Conservation (phyloP, 2,329 filamentous ascomycete species). For the Colletotrichum nymphaeae region DNA sequence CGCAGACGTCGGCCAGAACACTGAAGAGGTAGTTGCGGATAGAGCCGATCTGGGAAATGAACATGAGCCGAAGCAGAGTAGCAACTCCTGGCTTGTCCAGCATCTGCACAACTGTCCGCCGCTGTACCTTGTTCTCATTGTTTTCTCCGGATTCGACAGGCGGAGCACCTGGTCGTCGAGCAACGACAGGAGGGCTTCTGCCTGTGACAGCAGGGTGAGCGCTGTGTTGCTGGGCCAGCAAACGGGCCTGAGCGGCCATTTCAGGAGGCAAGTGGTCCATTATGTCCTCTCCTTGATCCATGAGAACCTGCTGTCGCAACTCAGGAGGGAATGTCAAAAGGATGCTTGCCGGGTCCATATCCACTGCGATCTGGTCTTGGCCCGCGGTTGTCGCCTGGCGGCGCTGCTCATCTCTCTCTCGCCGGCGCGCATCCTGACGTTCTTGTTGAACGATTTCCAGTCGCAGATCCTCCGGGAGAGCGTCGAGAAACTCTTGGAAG, state of each 20-base stretch:
- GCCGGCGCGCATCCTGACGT: conserved; percentile 85
- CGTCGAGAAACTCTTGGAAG: conserved; percentile 93
- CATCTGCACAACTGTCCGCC: conserved; percentile 92
- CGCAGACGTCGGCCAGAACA: conserved; percentile 90
- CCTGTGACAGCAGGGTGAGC: conserved; percentile 45
- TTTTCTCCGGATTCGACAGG: conserved; percentile 50
- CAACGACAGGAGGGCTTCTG: conserved; percentile 43
- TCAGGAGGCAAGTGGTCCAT: conserved; percentile 87
- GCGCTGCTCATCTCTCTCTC: conserved; percentile 84
- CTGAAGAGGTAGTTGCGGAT: conserved; percentile 86
- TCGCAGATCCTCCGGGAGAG: conserved; percentile 89
- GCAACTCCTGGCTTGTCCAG: conserved; percentile 95
- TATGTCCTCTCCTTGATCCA: conserved; percentile 91
- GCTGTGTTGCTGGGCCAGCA: conserved; percentile 41
- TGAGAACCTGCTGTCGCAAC: conserved; percentile 85
- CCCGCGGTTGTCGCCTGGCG: conserved; percentile 71
- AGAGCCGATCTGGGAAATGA: conserved; percentile 90
- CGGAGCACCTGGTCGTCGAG: conserved; percentile 29
- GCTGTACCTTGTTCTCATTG: conserved; percentile 73
- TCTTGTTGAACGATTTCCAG: conserved; percentile 93
- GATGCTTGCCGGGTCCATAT: conserved; percentile 95
- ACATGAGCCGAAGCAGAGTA: conserved; percentile 98
- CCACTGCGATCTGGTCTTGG: conserved; percentile 63
- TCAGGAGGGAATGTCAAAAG: conserved; percentile 88
- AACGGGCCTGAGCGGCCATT: conserved; percentile 85